Conservation (phyloP, 805 yeast genomes). For the Candida ulmi region DNA sequence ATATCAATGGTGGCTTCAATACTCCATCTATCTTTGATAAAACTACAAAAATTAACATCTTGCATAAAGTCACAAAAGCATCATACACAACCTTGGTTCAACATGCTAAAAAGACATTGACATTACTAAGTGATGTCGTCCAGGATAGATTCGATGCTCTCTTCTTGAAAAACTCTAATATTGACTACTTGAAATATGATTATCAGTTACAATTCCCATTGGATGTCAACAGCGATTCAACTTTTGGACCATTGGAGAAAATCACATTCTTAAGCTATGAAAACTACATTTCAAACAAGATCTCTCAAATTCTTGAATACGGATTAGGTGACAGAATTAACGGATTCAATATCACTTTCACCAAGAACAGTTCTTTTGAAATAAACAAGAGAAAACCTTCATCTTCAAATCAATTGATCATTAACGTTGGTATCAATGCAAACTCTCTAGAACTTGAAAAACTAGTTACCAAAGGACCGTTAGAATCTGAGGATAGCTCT, state of each 20-base stretch:
- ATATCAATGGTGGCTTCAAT: slow-evolving; percentile 54
- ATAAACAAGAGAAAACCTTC: slow-evolving; percentile 49
- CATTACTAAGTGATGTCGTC: slow-evolving; percentile 68
- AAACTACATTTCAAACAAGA: slow-evolving; percentile 54
- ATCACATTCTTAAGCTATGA: slow-evolving; percentile 67
- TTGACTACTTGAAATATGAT: slow-evolving; percentile 62
- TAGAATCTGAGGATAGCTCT: slow-evolving; percentile 48
- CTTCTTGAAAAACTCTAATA: slow-evolving; percentile 56
- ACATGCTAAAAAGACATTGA: slow-evolving; percentile 65
- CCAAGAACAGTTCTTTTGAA: slow-evolving; percentile 26
- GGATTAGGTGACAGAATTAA: slow-evolving; percentile 49
- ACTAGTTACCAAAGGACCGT: slow-evolving; percentile 84
- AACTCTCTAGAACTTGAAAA: slow-evolving; percentile 73
- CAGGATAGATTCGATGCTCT: slow-evolving; percentile 78
- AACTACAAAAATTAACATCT: slow-evolving; percentile 66
- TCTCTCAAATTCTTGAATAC: slow-evolving; percentile 49
- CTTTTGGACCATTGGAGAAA: slow-evolving; percentile 66
- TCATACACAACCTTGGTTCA: slow-evolving; percentile 57
- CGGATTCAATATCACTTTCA: slow-evolving; percentile 28
- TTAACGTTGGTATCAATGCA: slow-evolving; percentile 59
- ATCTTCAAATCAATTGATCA: slow-evolving; percentile 22
- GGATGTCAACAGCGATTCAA: slow-evolving; percentile 31
- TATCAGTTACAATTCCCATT: slow-evolving; percentile 43
- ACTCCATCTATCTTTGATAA: slow-evolving; percentile 76
- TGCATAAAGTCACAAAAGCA: slow-evolving; percentile 73